Base-by-base conservation (phyloP, 768 basidiomycete genomes). In the Lentinus tigrinus region DNA sequence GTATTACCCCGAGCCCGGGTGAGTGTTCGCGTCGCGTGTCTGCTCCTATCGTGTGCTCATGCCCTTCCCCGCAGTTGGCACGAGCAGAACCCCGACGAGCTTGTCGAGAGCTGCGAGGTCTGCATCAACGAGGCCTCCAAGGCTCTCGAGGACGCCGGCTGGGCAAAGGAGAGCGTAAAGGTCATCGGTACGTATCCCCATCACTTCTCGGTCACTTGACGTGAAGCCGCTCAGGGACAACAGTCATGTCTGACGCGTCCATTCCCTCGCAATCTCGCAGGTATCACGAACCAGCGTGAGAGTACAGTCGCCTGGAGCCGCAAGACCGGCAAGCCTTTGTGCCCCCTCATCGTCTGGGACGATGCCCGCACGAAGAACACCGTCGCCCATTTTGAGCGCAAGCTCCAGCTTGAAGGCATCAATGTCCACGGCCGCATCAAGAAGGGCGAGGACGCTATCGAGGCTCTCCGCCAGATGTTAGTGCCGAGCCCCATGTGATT, bases 261-360 rank as follows among this genome's bases (percentile, higher is more conserved):
- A 28, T 31, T 31, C 16, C 36, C 21, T 57, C 63, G 47, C 57
- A 40, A 52, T 8, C 27, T 24, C 42, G 24, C 63, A 88, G 90
- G 95, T 24, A 92, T 98, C 74, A 98, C 96, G 40, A 99, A 98
- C 70, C 96, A 98, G 74, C 87, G 97, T 54, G 97, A 98, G 73
- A 98, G 97, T 1, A 85, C 95, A 2, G 86, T 98, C 28, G 91
- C 86, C 17, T 98, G 97, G 97, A 91, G 91, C 69, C 83, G 89
- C 59, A 81, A 79, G 68, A 95, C 95, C 0, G 97, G 97, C 42
- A 89, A 91, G 72, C 89, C 95, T 0, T 72, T 97, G 4, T 92
- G 91, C 74, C 84, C 80, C 52, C 92, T 93, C 23, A 91, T 99
- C 66, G 97, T 98, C 11, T 99, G 97, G 97, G 88, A 90, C 59